phyloP scores from a whole-genome alignment of 768 basidiomycete genomes.

The Collybia sp. region DNA sequence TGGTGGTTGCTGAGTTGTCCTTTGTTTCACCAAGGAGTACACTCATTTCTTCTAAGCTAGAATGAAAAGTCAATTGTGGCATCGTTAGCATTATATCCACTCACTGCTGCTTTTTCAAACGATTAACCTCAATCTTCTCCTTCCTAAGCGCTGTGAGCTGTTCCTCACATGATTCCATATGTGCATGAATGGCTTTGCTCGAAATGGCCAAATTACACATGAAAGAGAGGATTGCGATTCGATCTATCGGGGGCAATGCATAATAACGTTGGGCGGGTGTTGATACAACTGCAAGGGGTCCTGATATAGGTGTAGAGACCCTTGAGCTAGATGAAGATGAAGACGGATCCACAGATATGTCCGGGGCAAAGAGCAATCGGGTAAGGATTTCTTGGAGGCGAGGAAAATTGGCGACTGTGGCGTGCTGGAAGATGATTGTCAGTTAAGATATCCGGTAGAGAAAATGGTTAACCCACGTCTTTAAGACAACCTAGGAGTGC shows the following conservation, averaged over 20 bases:
- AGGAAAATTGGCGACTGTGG: constrained; percentile 68
- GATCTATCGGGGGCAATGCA: constrained; percentile 67
- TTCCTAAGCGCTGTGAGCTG: constrained; percentile 90
- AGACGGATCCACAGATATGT: constrained; percentile 36
- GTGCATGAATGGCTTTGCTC: constrained; percentile 81
- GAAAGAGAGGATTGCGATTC: constrained; percentile 82
- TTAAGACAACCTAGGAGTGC: constrained; percentile 84
- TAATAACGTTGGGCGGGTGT: constrained; percentile 69
- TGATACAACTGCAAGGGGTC: constrained; percentile 37
- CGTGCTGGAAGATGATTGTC: constrained; percentile 47
- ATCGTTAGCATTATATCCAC: constrained; percentile 24
- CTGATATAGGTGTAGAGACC: constrained; percentile 39
- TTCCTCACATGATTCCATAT: constrained; percentile 89
- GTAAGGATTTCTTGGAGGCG: constrained; percentile 68
- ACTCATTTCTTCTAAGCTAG: constrained; percentile 72
- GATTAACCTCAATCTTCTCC: constrained; percentile 93
- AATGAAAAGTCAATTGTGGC: constrained; percentile 8
- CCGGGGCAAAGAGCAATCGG: constrained; percentile 67
- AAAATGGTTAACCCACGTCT: constrained; percentile 57
- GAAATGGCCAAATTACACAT: constrained; percentile 88
- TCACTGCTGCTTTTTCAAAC: constrained; percentile 84
- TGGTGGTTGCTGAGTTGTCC: constrained; percentile 35
- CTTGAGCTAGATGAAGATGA: constrained; percentile 44
- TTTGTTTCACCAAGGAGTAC: constrained; percentile 54
- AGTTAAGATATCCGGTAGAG: constrained; percentile 2